These are phyloP conservation scores for Neoscytalidium dimidiatum DNA, from an alignment of 2,329 filamentous ascomycete species.

Conservation along the genomic window DNA sequence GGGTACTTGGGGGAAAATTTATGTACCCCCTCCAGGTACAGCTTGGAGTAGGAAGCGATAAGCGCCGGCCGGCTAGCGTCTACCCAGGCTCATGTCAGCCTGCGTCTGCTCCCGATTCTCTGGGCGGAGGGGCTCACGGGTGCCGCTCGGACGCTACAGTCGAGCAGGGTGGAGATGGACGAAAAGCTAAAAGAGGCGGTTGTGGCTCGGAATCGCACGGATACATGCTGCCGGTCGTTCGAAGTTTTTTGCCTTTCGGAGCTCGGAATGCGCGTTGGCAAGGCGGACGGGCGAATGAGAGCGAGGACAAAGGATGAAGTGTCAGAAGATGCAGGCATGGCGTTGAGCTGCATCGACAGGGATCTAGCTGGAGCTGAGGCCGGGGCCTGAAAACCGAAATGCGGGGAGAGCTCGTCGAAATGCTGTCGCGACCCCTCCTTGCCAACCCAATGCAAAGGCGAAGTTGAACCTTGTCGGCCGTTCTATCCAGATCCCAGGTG, in stretches of 20 bases:
- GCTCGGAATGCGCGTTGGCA: neutral
- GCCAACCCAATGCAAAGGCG: neutral
- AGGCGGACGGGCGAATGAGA: neutral
- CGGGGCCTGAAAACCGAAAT: conserved; percentile 1
- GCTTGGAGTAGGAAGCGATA: neutral
- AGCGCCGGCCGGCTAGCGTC: neutral
- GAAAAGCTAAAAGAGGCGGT: neutral
- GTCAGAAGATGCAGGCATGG: neutral
- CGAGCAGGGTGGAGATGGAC: neutral
- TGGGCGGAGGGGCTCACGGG: neutral
- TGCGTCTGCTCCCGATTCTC: neutral
- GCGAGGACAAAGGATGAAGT: too few species aligned
- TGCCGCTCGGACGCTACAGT: too few species aligned
- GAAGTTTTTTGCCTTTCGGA: neutral
- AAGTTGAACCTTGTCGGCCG: neutral
- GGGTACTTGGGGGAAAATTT: neutral
- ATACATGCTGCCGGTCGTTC: neutral
- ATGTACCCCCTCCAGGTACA: neutral
- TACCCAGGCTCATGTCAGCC: too few species aligned
- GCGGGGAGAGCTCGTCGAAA: conserved; percentile 9
- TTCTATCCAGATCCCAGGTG: neutral
- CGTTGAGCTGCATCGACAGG: neutral
- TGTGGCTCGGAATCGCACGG: neutral
- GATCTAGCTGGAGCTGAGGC: neutral
- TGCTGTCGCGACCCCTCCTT: neutral